Percentiles rank a stretch among this genome's conserved stretches.
Evolutionary conservation across 2,329 filamentous ascomycete species (phyloP).

Genomic region (Alternaria angustiovoidea): DNA sequence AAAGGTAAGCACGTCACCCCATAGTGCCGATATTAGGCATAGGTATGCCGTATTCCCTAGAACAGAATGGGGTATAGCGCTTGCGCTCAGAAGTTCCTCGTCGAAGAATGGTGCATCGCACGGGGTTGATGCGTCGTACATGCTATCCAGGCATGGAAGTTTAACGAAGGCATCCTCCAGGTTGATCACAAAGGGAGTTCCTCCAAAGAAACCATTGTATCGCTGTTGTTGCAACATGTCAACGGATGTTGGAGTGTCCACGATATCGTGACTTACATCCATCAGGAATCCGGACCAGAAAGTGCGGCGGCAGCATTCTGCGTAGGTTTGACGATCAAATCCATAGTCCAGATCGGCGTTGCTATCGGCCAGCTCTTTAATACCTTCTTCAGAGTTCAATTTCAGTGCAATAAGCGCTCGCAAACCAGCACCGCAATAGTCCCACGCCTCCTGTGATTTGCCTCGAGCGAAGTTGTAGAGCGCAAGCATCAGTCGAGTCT

Average conservation of each 20-base stretch:
- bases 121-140: constrained; percentile 68
- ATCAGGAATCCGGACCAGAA: constrained; percentile 77
- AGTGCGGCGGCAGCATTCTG: constrained; percentile 73
- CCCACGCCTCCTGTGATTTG: constrained; percentile 67
- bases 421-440: constrained; percentile 69
- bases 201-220: constrained; percentile 65
- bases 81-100: constrained; percentile 56
- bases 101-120: constrained; percentile 69
- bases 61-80: constrained; percentile 43
- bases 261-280: constrained; percentile 61
- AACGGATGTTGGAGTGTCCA: constrained; percentile 41
- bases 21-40: constrained; percentile 69
- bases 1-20: constrained; percentile 69
- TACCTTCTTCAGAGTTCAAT: constrained; percentile 68
- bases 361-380: constrained; percentile 54
- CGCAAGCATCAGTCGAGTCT: constrained; percentile 71
- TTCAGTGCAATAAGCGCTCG: constrained; percentile 67
- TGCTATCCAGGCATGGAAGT: constrained; percentile 68
- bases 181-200: constrained; percentile 64
- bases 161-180: constrained; percentile 72
- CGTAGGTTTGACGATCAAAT: constrained; percentile 65
- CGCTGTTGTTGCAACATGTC: constrained; percentile 54
- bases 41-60: constrained; percentile 66
- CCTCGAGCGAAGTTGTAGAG: constrained; percentile 71
- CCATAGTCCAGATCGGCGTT: constrained; percentile 63